Base-by-base conservation (phyloP, 768 basidiomycete genomes). In the Amanita jacksonii region DNA sequence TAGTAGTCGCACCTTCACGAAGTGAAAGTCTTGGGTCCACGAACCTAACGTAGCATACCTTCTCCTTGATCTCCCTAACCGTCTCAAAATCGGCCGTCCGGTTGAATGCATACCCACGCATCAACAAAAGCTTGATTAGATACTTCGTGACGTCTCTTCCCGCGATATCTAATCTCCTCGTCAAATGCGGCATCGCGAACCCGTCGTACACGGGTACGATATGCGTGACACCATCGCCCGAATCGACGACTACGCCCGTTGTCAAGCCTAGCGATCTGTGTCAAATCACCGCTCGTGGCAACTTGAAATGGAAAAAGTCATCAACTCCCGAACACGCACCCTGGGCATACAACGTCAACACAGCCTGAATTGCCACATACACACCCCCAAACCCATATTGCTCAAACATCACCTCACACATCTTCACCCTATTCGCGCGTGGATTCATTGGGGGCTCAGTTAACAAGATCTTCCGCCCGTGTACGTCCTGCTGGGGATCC, bases 81-180 rank as follows among this genome's bases (percentile, higher is more conserved):
- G 96, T 99, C 69, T 99, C 96, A 56, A 99, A 99, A 67, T 99
- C 96, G 20, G 96, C 96, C 2, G 96, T 99, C 31, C 96, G 81
- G 66, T 99, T 98, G 76, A 99, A 98, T 1, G 96, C 96, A 62
- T 99, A 98, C n/a, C 96, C 96, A n/a, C 94, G 81, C 93, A 97
- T 97, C 54, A 98, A 78, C 25, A 99, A 72, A n/a, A 99, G 75
- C 67, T 98, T 99, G 77, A 99, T 99, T 64, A 99, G 71, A 65
- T 99, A 99, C 55, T 92, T 81, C 36, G 96, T 99, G 37, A 99
- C 96, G 60, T 99, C 96, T 51, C 96, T 81, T 15, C 96, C 96
- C 43, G 96, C 96, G 53, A 99, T 97, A 58, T 99, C 96, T 48
- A 99, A 72, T 49, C 96, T 83, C 30, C 85, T 78, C 2, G 91